These are phyloP conservation scores for Tolypocladium pustulatum DNA, from an alignment of 2,329 filamentous ascomycete genomes.

Conservation along the genomic window DNA sequence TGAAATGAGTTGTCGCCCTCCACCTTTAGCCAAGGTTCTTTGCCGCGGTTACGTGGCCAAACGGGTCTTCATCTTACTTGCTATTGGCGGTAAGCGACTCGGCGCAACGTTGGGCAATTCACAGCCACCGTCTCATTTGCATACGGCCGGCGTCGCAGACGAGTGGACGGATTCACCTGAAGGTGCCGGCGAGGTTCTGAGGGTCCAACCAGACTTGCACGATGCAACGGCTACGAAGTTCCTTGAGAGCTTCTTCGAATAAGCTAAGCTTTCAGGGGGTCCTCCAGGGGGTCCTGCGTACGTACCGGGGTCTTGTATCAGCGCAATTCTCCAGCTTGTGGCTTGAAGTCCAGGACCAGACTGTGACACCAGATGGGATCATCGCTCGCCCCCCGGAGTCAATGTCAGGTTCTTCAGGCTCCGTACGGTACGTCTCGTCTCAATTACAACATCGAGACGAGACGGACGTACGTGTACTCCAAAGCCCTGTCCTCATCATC, in stretches of 20 bases:
- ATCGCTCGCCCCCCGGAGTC: too few species aligned
- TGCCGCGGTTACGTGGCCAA: not conserved
- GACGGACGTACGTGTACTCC: not conserved
- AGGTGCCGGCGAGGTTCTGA: not conserved
- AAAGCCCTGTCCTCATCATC: not conserved
- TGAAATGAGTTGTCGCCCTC: not conserved
- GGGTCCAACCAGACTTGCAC: not conserved
- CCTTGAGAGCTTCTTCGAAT: too few species aligned
- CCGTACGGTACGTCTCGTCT: too few species aligned
- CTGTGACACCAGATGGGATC: not conserved
- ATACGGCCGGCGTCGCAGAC: not conserved
- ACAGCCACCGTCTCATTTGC: not conserved
- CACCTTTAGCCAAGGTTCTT: not conserved
- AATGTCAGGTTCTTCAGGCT: too few species aligned
- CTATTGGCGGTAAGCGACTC: not conserved
- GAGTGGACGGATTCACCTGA: not conserved
- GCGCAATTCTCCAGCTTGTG: not conserved
- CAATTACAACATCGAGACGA: too few species aligned
- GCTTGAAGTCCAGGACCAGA: too few species aligned
- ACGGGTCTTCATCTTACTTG: not conserved
- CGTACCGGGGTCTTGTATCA: too few species aligned
- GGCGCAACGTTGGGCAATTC: not conserved
- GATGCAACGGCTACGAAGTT: not conserved
- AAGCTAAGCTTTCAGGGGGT: too few species aligned
- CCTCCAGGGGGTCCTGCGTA: too few species aligned